Conservation (phyloP, 129 eudicot species). For the Flaveria ramosissima region DNA sequence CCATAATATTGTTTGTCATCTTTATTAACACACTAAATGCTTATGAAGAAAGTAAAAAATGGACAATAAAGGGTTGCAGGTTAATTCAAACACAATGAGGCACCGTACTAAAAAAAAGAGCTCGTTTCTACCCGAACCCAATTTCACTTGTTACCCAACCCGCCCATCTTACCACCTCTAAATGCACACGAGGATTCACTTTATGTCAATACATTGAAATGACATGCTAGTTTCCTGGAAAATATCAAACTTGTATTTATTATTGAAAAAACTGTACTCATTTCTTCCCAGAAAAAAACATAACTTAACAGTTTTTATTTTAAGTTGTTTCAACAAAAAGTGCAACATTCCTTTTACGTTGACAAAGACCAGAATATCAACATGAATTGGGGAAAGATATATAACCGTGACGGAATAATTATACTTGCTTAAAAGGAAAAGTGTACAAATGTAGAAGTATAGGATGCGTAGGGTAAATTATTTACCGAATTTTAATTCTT, state of each 20-base stretch:
- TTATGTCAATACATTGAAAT: slow-evolving; percentile 2
- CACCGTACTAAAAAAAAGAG: neutral
- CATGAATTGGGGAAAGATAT: slow-evolving; percentile 23
- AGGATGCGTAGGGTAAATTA: slow-evolving; percentile 20
- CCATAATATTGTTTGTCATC: neutral
- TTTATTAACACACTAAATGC: neutral
- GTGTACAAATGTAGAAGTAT: slow-evolving; percentile 16
- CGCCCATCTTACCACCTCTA: slow-evolving; percentile 6
- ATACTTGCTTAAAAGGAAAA: slow-evolving; percentile 31
- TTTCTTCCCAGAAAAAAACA: slow-evolving; percentile 12
- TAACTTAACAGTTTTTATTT: neutral
- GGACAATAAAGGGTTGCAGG: neutral
- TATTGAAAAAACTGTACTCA: neutral
- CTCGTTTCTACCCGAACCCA: slow-evolving; percentile 3
- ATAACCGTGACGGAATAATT: neutral
- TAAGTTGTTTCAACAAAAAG: neutral
- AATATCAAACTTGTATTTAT: neutral
- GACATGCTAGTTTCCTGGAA: slow-evolving; percentile 1
- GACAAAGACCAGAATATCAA: neutral
- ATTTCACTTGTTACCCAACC: slow-evolving; percentile 11
- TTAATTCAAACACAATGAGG: neutral
- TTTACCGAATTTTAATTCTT: slow-evolving; percentile 64
- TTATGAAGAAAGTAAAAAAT: neutral
- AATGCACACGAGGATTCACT: neutral
- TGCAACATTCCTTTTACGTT: slow-evolving; percentile 11